phyloP scores from a whole-genome alignment of 306 rosid species.

The cucumber (Cucumis sativus) region DNA sequence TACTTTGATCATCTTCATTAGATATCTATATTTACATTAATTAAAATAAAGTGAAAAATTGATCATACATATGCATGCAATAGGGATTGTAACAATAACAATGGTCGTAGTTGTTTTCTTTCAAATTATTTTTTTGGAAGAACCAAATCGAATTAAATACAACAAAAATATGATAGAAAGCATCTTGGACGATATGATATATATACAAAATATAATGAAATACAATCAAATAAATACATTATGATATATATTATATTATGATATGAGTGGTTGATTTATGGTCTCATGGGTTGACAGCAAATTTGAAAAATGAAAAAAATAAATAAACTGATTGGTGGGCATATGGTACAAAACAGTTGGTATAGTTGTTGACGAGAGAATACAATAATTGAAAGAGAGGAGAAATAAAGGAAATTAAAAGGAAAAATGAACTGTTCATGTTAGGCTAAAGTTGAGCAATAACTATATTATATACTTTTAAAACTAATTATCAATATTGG shows the following conservation, averaged over 20 bases:
- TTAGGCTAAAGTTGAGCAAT: background rate
- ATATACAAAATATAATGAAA: background rate
- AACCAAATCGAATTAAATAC: background rate
- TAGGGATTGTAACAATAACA: background rate
- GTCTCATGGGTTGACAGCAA: background rate
- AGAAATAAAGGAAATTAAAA: too few species aligned
- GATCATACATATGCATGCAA: background rate
- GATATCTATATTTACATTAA: background rate
- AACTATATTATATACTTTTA: too few species aligned
- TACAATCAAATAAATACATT: background rate
- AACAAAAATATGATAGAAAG: background rate
- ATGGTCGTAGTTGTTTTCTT: background rate
- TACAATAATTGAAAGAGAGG: background rate
- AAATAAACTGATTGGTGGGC: background rate
- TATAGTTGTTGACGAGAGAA: constrained; percentile 2
- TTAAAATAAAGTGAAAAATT: background rate
- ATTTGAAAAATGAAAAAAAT: background rate
- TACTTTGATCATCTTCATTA: too few species aligned
- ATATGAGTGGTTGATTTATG: background rate
- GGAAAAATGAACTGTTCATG: background rate
- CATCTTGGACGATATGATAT: too few species aligned
- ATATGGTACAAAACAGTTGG: background rate
- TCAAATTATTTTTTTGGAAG: background rate
- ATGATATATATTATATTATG: background rate
- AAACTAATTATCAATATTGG: too few species aligned